Percentiles rank a stretch among this genome's conserved stretches.
These are phyloP conservation scores for Xylaria sp. DNA, from an alignment of 2,329 filamentous ascomycete genomes.

Conservation along the genomic window DNA sequence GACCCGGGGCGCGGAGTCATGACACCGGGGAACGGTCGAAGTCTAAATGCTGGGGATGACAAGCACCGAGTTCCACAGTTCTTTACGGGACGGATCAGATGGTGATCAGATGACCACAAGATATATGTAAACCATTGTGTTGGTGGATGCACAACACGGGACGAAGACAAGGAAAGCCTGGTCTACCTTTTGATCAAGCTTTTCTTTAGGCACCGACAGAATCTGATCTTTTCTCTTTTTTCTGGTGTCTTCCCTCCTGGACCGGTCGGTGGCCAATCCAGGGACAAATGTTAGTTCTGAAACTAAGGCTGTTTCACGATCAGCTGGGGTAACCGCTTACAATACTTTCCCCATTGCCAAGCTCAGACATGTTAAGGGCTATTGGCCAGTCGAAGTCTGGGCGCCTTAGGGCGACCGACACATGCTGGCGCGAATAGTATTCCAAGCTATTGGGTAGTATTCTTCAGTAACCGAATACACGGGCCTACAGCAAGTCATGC, in stretches of 20 bases:
- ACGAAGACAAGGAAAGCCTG: background rate
- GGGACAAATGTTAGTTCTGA: conserved; percentile 15
- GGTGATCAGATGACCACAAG: background rate
- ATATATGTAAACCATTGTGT: background rate
- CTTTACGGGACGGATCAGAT: background rate
- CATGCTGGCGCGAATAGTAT: background rate
- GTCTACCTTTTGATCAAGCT: background rate
- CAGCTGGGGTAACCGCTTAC: conserved; percentile 12
- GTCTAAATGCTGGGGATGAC: conserved; percentile 15
- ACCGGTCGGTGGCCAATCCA: background rate
- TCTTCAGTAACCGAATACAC: background rate
- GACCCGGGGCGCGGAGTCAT: conserved; percentile 9
- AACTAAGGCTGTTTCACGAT: conserved; percentile 37
- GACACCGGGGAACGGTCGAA: conserved; percentile 1
- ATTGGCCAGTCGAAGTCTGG: background rate
- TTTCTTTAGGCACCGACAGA: background rate
- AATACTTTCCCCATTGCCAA: background rate
- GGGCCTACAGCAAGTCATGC: too few species aligned
- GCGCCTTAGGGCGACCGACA: background rate
- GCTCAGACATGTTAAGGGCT: background rate
- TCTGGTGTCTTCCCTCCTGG: background rate
- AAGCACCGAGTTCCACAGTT: background rate
- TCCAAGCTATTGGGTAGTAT: background rate
- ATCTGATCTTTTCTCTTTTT: background rate
- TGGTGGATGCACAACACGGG: background rate